Percentiles rank a stretch among this genome's conserved stretches.
phyloP scores from a whole-genome alignment of 768 basidiomycete genomes.

The Lactarius deliciosus region DNA sequence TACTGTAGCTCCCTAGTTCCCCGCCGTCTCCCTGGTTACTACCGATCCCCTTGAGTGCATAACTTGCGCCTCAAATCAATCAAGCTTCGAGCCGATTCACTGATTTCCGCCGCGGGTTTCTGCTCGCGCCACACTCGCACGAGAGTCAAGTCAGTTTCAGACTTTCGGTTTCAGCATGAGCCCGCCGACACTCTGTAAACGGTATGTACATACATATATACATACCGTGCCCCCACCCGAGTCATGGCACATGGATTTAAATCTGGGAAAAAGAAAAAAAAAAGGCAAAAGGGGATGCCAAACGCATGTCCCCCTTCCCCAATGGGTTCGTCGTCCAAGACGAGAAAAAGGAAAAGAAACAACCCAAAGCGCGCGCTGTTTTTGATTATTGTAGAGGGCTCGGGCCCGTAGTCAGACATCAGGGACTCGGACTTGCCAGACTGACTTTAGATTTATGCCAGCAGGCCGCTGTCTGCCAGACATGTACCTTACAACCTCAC shows the following conservation, averaged over 20 bases:
- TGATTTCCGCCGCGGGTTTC: neutral
- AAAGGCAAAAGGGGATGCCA: neutral
- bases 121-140: constrained; percentile 6
- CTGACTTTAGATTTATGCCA: neutral
- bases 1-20: neutral
- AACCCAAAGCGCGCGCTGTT: neutral
- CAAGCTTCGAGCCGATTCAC: constrained; percentile 1
- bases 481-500: neutral
- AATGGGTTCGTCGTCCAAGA: neutral
- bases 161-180: neutral
- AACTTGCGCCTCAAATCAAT: neutral
- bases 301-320: neutral
- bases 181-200: neutral
- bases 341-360: neutral
- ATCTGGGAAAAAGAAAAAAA: neutral
- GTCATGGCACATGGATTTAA: neutral
- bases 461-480: neutral
- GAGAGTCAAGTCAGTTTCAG: constrained; percentile 1
- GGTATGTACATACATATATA: neutral
- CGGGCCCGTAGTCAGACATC: neutral
- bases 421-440: neutral
- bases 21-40: neutral
- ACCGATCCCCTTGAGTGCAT: neutral
- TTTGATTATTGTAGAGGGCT: neutral
- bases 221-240: constrained; percentile 1